Base-by-base conservation (phyloP, 345 rosid genomes). In the Aurinia saxatilis region DNA sequence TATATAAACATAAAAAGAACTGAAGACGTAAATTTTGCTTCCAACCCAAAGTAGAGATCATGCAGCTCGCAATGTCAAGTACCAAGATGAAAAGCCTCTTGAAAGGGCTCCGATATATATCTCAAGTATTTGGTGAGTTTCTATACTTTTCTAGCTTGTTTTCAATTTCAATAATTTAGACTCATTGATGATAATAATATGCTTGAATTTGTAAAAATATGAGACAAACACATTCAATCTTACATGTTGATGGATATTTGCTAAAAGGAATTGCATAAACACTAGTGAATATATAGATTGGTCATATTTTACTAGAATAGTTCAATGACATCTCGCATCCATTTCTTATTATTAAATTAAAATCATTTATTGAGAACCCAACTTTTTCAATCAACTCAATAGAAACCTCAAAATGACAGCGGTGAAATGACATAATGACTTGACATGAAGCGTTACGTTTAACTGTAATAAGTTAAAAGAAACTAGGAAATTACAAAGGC, bases 101-200 rank as follows among this genome's bases (percentile, higher is more conserved):
- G 3, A 82, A 71, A 68, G 86, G 91, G 13, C 65, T 87, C 0
- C 79, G 74, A 67, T 76, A 67, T 51, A 67, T 87, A 21, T 65
- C 80, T 16, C 81, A 80, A 7, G 76, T 76, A 1, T 84, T 84
- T 50, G 82, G 86, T 86, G 50, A 10, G 47, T 63, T 56, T 12
- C n/a, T 8, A 23, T 12, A 2, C 23, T 23, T 36, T 42, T 8
- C 42, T n/a, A n/a, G n/a, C n/a, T n/a, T n/a, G n/a, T n/a, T n/a
- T n/a, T n/a, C n/a, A n/a, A n/a, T n/a, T n/a, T n/a, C n/a, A n/a
- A n/a, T n/a, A n/a, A n/a, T n/a, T n/a, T n/a, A n/a, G n/a, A n/a
- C 36, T 16, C 29, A 5, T 36, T 34, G 13, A 30, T 5, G 36
- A 40, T 7, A 1, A 14, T 8, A 42, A 15, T 31, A 17, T 31